Evolutionary conservation across 1,284 basidiomycete species (phyloP).

Genomic region (Cutaneotrichosporon sp.): DNA sequence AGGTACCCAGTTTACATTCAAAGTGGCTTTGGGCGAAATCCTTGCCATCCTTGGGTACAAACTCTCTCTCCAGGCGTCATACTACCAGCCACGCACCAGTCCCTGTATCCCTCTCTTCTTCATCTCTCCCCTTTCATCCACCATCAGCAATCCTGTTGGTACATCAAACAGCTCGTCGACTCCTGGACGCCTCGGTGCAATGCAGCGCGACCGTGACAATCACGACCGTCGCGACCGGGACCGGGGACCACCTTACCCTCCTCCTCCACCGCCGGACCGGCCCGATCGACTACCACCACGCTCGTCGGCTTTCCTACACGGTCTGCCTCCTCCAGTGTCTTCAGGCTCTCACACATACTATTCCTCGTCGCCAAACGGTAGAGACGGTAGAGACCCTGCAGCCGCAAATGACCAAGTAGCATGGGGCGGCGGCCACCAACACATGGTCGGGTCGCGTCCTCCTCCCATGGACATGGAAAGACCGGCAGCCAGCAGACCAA

Average conservation of each 20-base stretch:
- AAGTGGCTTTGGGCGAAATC: no score
- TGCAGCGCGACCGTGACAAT: constrained; percentile 9
- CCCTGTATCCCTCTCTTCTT: no score
- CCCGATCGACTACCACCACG: neutral
- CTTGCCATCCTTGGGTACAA: neutral
- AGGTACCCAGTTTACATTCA: no score
- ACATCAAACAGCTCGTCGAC: neutral
- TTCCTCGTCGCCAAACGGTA: constrained; percentile 12
- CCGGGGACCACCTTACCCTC: constrained; percentile 4
- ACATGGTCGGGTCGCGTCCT: neutral
- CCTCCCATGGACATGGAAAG: constrained; percentile 5
- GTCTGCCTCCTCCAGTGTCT: constrained; percentile 18
- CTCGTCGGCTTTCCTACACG: constrained; percentile 16
- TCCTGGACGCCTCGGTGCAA: neutral
- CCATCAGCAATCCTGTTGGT: neutral
- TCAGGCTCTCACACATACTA: constrained; percentile 11
- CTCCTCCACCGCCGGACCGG: neutral
- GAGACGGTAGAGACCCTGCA: constrained; percentile 12
- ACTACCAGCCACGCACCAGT: neutral
- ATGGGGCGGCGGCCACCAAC: neutral
- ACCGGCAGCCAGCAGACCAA: neutral
- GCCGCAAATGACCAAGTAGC: neutral
- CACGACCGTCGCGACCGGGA: constrained; percentile 11
- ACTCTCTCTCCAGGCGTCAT: neutral
- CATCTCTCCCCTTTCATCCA: neutral